Percentiles rank a stretch among this genome's conserved stretches.
Evolutionary conservation across 2,329 filamentous ascomycete species (phyloP).

Genomic region (Ophiostoma australiae): DNA sequence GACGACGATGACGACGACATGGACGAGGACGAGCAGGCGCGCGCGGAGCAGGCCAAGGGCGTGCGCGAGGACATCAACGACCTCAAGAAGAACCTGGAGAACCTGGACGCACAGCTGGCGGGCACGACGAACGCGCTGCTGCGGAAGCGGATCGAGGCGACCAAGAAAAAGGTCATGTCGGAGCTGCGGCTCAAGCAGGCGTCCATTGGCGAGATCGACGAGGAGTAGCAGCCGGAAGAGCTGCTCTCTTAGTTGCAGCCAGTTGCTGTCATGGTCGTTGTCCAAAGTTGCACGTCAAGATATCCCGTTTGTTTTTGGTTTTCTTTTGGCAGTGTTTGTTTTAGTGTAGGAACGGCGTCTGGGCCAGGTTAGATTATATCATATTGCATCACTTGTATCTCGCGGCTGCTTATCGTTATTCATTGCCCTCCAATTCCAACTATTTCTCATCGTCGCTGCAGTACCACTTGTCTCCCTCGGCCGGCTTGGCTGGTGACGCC

Average conservation of each 20-base stretch:
- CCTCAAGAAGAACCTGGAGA: constrained; percentile 48
- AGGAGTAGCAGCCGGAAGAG: constrained; percentile 29
- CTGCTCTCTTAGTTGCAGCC: no score
- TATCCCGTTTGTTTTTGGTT: background rate
- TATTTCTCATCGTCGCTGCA: background rate
- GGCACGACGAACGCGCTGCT: constrained; percentile 46
- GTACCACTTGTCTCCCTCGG: constrained; percentile 12
- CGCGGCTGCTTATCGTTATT: no score
- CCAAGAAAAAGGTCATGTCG: constrained; percentile 44
- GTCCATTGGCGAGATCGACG: constrained; percentile 36
- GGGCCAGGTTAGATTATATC: background rate
- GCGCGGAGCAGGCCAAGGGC: constrained; percentile 48
- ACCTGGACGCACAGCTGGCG: constrained; percentile 42
- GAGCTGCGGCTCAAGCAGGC: constrained; percentile 38
- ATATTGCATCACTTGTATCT: background rate
- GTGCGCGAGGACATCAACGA: constrained; percentile 49
- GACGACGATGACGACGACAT: constrained; percentile 52
- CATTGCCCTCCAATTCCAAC: background rate
- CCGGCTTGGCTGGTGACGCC: background rate
- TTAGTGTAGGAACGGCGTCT: background rate
- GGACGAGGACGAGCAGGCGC: constrained; percentile 50
- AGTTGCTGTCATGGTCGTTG: no score
- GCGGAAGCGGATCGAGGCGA: constrained; percentile 45
- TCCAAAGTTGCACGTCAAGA: background rate
- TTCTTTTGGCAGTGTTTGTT: no score